Conservation (phyloP, 164 flowering plant genomes). For the Piper longum region DNA sequence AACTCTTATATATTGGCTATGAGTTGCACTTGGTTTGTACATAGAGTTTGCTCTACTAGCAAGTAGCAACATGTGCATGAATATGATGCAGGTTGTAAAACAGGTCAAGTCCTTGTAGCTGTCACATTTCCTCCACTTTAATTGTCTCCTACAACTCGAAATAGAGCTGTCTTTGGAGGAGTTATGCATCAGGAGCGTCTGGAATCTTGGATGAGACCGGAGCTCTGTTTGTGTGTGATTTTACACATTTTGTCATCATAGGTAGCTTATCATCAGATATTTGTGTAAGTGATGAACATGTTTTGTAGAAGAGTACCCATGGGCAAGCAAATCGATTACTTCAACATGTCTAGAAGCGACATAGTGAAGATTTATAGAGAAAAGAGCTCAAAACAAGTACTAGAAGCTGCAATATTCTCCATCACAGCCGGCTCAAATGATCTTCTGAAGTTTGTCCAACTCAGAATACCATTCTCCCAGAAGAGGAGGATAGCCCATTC, state of each 20-base stretch:
- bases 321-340: conserved; percentile 31
- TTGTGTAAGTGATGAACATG: background rate
- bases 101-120: conserved; percentile 48
- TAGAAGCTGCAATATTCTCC: conserved; percentile 41
- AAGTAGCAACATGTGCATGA: background rate
- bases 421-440: conserved; percentile 58
- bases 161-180: conserved; percentile 19
- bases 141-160: conserved; percentile 25
- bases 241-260: background rate
- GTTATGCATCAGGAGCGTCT: conserved; percentile 57
- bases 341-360: conserved; percentile 26
- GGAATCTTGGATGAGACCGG: conserved; percentile 57
- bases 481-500: conserved; percentile 18
- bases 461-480: conserved; percentile 28
- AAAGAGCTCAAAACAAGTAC: conserved; percentile 12
- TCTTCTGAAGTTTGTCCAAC: conserved; percentile 37
- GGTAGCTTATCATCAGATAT: background rate
- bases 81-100: too few species aligned
- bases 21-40: background rate
- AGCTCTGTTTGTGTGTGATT: conserved; percentile 28
- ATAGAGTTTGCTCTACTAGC: background rate
- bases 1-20: too few species aligned
- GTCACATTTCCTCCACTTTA: conserved; percentile 43
- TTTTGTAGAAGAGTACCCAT: conserved; percentile 38
- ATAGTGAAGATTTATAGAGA: conserved; percentile 35